Base-by-base conservation (phyloP, 768 basidiomycete species). In the Termitomyces eurrhizus region DNA sequence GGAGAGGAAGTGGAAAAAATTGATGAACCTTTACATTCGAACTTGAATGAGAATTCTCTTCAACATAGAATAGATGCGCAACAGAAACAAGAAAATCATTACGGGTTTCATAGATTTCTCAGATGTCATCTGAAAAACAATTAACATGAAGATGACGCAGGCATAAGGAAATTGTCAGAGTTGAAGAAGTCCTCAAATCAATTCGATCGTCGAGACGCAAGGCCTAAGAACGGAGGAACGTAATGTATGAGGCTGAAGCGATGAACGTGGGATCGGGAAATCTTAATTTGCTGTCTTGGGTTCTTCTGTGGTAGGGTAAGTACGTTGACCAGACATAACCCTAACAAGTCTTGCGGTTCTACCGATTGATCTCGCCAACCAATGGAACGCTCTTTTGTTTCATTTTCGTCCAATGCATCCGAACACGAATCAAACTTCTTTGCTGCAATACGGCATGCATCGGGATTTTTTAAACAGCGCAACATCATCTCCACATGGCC, bases 391-490 rank as follows among this genome's bases (percentile, higher is more conserved):
- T 36, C 37, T 14, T 18, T 50, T 12, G 37, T 13, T 35, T 50
- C 36, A 1, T 57, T 48, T 2, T 50, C 48, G 11, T 57, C 57
- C 32, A 50, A 50, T 14, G 16, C n/a, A 39, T 49, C 56, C 35
- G 3, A 3, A 12, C 2, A 0, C 8, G 37, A 48, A 57, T 50
- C 21, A 3, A 57, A 56, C 2, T 16, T 3, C 8, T 4, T 9
- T 7, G 18, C 16, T 12, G 24, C 32, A 16, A 61, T 56, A 3
- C n/a, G 54, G 24, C 55, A 61, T 6, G 36, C 49, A 14, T 60
- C 59, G 24, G 55, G 59, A 21, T 55, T 59, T 16, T 33, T 41
- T n/a, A 54, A 45, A 42, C 54, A 48, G 9, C 52, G 58, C 35
- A 54, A 35, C 36, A 50, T 55, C 53, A 56, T 44, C 29, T 56